These are phyloP conservation scores for Trichoderma semiorbis DNA, from an alignment of 2,329 filamentous ascomycete species.

Conservation along the genomic window DNA sequence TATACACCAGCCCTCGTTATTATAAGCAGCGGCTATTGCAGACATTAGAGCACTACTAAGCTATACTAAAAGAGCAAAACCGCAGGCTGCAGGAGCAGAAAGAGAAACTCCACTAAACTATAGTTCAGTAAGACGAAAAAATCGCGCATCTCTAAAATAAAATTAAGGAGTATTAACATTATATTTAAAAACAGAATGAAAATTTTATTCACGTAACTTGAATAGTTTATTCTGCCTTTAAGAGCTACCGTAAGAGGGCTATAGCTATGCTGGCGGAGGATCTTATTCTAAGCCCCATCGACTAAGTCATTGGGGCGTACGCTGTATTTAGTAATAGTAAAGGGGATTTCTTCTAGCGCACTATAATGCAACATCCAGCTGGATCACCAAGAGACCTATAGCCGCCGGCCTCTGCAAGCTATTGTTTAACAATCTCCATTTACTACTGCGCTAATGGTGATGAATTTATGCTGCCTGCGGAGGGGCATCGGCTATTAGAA, in stretches of 20 bases:
- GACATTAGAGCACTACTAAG: neutral
- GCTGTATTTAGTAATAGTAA: constrained; percentile 4
- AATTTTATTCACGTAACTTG: constrained; percentile 1
- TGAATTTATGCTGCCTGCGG: neutral
- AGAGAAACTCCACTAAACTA: neutral
- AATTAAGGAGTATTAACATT: constrained; percentile 1
- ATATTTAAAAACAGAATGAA: constrained; percentile 1
- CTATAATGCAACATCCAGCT: neutral
- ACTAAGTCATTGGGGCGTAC: neutral
- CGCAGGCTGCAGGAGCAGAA: constrained; percentile 10
- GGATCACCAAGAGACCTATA: neutral
- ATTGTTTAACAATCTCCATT: neutral
- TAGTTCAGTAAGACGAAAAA: neutral
- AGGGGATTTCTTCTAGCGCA: neutral
- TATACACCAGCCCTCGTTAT: neutral
- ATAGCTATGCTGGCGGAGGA: neutral
- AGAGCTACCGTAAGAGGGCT: constrained; percentile 8
- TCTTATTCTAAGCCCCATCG: neutral
- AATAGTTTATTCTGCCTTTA: constrained; percentile 12
- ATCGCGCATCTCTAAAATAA: neutral
- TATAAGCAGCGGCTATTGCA: too few relatives aligned
- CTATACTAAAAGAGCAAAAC: neutral
- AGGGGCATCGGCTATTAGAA: neutral
- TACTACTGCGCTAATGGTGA: neutral
- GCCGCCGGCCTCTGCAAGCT: neutral